Evolutionary conservation across 257 asterid genomes (phyloP), one percentile per base, ranked within the genome.

Genomic region (Sherardia arvensis): DNA sequence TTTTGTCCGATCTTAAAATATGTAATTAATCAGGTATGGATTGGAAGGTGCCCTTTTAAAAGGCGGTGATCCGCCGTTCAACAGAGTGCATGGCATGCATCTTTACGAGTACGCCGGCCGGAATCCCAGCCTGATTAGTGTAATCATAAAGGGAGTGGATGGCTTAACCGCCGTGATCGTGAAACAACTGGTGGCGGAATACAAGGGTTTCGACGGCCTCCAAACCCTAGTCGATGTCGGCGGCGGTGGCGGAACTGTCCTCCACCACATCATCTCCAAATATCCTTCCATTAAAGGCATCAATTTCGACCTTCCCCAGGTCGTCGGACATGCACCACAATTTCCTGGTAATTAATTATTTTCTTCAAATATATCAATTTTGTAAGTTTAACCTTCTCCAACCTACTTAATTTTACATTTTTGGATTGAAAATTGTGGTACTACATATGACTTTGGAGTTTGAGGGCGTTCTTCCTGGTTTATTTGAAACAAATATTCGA

Each of bases 31-130:
- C 3, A 59, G 64, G 64, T 33, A 59, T 3, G 49, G 40, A 8
- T 34, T 59, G 64, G 64, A 14, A 10, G 12, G 40, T 33, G 64
- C 64, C 2, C 49, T 59, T 20, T 43, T 59, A 20, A 49, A 59
- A 59, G 64, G 49, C n/a, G 64, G 64, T 0, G 8, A 11, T 7
- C 17, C n/a, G 9, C 38, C 61, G 4, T 56, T 56, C 32, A n/a
- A 56, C 30, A 14, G 38, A 28, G 38, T 11, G 22, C 38, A 56
- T 5, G 61, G 61, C 38, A 28, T 56, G 21, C 17, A 26, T 15
- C 3, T 15, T 0, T 56, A 22, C 21, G 61, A 56, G 29, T 56
- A 56, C 20, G 29, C 21, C 20, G 38, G 38, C 10, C 30, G 9
- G 12, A 32, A 56, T 27, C 22, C 38, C 22, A 27, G 20, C 1